Evolutionary conservation across 1,284 basidiomycete species (phyloP), one percentile per base, ranked within the genome.

Genomic region (Tilletiopsis washingtonensis): DNA sequence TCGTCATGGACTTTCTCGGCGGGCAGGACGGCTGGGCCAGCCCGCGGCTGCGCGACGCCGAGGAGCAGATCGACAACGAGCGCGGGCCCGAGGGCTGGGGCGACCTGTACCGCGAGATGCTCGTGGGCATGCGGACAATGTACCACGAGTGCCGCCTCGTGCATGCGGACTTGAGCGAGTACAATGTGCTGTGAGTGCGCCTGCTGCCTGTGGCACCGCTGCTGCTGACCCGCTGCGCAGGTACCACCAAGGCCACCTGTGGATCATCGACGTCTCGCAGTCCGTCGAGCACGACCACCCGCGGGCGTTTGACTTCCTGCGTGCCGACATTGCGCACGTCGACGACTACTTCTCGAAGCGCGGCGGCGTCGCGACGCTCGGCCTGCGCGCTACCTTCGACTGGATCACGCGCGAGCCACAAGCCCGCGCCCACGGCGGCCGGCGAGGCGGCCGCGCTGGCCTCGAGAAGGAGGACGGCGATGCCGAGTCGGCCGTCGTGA

Each of bases 251-350:
- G 65, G 61, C 1, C 88, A 91, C 69, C 79, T 96, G 14, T 91
- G 82, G 76, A 86, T 98, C 68, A 98, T 99, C 75, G 94, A 99
- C 73, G 94, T 99, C 54, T 94, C 90, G 2, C 94, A 99, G 75
- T 91, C 88, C 48, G 93, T 99, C 38, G 94, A 99, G 70, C 91
- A 97, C 68, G 93, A 98, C 74, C 94, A 99, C 69, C 93, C 93
- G 0, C 80, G 85, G 34, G 89, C 70, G 6, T 71, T 64, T 45
- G 93, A 99, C 74, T 99, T 99, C 75, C 78, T 99, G 41, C 84
- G 93, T 25, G 84, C 81, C 37, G 94, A 99, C 74, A 80, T 99
- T 44, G 84, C 82, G 61, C 97, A 98, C 73, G 79, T 93, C 36
- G 91, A 97, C 58, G 89, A 90, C 37, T 98, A 88, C 74, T 99